Percentiles rank a stretch among this genome's conserved stretches.
phyloP scores from a whole-genome alignment of 2,329 filamentous ascomycete species.

The Xylaria hypoxylon region DNA sequence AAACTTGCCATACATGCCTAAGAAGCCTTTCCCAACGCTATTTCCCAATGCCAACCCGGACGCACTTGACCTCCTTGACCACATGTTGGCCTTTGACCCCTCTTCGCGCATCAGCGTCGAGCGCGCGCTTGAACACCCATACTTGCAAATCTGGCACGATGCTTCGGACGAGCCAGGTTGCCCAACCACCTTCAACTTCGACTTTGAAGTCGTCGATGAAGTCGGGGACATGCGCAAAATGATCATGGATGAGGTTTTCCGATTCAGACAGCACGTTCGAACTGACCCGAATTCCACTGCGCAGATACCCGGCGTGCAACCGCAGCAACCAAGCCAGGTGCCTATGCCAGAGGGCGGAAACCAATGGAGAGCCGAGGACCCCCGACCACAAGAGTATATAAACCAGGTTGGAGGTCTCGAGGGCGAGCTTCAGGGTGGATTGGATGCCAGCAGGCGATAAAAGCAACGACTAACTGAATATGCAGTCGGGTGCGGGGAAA shows the following conservation, averaged over 20 bases:
- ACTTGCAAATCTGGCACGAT: constrained; percentile 98
- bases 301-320: constrained; percentile 53
- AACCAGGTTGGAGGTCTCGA: constrained; percentile 64
- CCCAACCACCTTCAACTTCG: constrained; percentile 95
- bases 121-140: constrained; percentile 93
- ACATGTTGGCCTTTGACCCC: constrained; percentile 97
- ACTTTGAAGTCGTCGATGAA: constrained; percentile 97
- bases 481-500: background rate
- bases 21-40: constrained; percentile 86
- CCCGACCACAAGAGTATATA: constrained; percentile 69
- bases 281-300: constrained; percentile 58
- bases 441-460: constrained; percentile 60
- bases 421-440: constrained; percentile 69
- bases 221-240: constrained; percentile 95
- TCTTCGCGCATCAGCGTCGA: constrained; percentile 94
- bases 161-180: constrained; percentile 94
- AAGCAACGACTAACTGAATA: background rate
- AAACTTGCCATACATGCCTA: constrained; percentile 94
- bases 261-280: constrained; percentile 77
- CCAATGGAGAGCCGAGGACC: constrained; percentile 71
- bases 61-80: constrained; percentile 92
- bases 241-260: constrained; percentile 93
- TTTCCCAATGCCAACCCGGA: constrained; percentile 97
- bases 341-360: constrained; percentile 63
- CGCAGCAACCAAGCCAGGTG: constrained; percentile 57